Conservation (phyloP, 139 green algal species). For the Tetraselmis striata region DNA sequence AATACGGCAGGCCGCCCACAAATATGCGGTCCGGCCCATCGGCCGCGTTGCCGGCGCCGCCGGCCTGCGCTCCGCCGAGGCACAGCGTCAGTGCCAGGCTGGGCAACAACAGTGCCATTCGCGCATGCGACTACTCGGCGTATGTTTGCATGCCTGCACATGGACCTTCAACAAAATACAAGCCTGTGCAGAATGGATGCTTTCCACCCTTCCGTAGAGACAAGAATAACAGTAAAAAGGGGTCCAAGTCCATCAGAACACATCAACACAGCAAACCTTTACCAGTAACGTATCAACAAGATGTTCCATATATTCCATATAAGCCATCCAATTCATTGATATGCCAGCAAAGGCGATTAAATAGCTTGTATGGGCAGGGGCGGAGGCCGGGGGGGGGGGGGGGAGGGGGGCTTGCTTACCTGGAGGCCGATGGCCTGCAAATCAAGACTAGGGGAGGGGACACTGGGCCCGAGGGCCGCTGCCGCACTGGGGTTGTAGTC, state of each 20-base stretch:
- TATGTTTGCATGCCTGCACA: neutral
- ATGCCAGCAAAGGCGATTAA: too few relatives aligned
- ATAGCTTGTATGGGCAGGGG: neutral
- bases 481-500: constrained; percentile 94
- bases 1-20: constrained; percentile 95
- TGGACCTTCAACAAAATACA: too few relatives aligned
- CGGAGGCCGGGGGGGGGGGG: neutral
- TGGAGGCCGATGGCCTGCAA: constrained; percentile 85
- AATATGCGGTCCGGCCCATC: constrained; percentile 74
- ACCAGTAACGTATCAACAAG: too few relatives aligned
- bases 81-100: neutral
- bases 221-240: too few relatives aligned
- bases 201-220: too few relatives aligned
- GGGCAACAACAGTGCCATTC: constrained; percentile 4
- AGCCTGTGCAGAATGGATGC: too few relatives aligned
- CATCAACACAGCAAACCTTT: too few relatives aligned
- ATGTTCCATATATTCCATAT: too few relatives aligned
- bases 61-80: neutral
- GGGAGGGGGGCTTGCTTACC: neutral
- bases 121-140: too few relatives aligned
- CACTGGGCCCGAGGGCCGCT: constrained; percentile 36
- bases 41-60: constrained; percentile 9
- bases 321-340: too few relatives aligned
- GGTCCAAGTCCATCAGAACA: too few relatives aligned
- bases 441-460: constrained; percentile 86